Conservation (phyloP, 352 stramenopile genomes). For the Plasmopara viticola region DNA sequence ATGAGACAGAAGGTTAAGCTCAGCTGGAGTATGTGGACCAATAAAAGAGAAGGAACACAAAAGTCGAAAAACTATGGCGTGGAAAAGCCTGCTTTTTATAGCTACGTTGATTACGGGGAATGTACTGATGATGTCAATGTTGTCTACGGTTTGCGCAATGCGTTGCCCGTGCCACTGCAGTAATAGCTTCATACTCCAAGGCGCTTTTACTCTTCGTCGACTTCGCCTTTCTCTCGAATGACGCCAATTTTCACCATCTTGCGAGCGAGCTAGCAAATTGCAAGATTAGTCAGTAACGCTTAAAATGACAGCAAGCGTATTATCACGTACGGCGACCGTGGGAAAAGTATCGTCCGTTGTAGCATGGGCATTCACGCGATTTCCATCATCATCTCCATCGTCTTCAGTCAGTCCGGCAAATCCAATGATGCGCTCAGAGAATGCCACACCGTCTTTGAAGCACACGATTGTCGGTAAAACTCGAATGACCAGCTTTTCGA, state of each 20-base stretch:
- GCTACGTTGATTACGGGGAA: too few species aligned
- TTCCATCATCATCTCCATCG: constrained; percentile 52
- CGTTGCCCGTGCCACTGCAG: not conserved
- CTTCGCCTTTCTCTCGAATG: constrained; percentile 38
- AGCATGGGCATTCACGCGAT: constrained; percentile 29
- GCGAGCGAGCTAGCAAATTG: constrained; percentile 38
- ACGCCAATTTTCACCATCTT: constrained; percentile 56
- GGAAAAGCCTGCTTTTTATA: not conserved
- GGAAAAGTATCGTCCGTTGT: constrained; percentile 54
- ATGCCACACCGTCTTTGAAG: constrained; percentile 89
- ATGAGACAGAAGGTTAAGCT: constrained; percentile 4
- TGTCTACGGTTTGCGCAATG: too few species aligned
- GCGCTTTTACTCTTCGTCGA: constrained; percentile 20
- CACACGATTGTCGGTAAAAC: constrained; percentile 92
- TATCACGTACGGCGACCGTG: constrained; percentile 40
- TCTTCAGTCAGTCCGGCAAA: constrained; percentile 91
- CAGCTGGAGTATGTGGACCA: constrained; percentile 6
- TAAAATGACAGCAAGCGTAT: constrained; percentile 1
- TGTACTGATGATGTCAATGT: too few species aligned
- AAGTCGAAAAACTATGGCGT: not conserved
- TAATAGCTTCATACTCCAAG: not conserved
- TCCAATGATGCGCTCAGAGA: constrained; percentile 84
- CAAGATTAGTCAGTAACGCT: not conserved
- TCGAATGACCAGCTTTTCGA: constrained; percentile 89
- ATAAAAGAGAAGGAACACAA: constrained; percentile 4